phyloP scores from a whole-genome alignment of 441 rosid genomes.

The Aquilaria agallochum region DNA sequence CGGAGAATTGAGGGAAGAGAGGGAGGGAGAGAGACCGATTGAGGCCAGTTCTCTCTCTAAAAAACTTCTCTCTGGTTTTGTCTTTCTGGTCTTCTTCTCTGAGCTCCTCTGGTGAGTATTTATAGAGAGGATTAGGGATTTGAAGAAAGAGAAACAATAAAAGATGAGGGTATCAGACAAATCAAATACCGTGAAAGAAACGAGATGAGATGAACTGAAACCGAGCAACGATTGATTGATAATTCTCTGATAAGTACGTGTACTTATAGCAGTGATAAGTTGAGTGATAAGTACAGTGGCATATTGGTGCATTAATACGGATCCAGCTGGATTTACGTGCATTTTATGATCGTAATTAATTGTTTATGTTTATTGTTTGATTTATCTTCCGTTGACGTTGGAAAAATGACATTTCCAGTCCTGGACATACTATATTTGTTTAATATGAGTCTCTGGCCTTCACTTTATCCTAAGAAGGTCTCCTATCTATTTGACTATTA shows the following conservation, averaged over 20 bases:
- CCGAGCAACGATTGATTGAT: slow-evolving; percentile 6
- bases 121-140: slow-evolving; percentile 66
- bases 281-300: rapidly evolving
- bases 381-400: no score
- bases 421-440: no score
- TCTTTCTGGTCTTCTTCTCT: slow-evolving; percentile 13
- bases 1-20: slow-evolving; percentile 22
- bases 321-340: slow-evolving; percentile 23
- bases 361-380: no score
- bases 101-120: slow-evolving; percentile 26
- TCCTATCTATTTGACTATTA: no score
- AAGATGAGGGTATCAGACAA: slow-evolving; percentile 25
- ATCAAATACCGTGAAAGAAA: slow-evolving; percentile 34
- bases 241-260: rapidly evolving
- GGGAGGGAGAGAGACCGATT: slow-evolving; percentile 19
- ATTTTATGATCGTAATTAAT: background rate
- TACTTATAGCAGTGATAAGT: background rate
- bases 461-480: no score
- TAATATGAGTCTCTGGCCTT: no score
- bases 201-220: slow-evolving; percentile 22
- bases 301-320: slow-evolving; percentile 23
- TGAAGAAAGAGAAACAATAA: slow-evolving; percentile 19
- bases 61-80: background rate
- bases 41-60: slow-evolving; percentile 18
- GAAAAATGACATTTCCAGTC: no score